phyloP scores from a whole-genome alignment of 805 yeast species.

The Metschnikowia gelsemii region DNA sequence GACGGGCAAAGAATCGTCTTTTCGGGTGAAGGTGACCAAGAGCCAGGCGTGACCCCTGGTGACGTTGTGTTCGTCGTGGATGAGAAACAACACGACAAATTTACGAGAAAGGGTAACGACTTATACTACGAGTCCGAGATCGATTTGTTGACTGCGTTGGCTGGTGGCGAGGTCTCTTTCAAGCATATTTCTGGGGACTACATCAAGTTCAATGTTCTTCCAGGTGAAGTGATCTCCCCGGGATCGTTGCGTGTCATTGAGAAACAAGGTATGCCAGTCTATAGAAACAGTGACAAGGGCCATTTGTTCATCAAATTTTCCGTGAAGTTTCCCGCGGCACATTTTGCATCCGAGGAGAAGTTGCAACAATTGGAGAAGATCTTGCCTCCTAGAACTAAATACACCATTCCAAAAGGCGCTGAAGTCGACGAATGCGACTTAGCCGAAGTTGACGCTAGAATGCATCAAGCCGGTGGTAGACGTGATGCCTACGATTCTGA shows the following conservation, averaged over 20 bases:
- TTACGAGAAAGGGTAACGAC: slow-evolving; percentile 88
- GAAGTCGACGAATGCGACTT: slow-evolving; percentile 79
- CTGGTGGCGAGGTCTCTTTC: slow-evolving; percentile 90
- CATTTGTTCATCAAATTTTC: slow-evolving; percentile 82
- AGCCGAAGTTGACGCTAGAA: slow-evolving; percentile 63
- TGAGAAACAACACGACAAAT: slow-evolving; percentile 81
- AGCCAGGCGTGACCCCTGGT: slow-evolving; percentile 92
- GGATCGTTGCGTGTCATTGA: slow-evolving; percentile 77
- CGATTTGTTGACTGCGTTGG: slow-evolving; percentile 90
- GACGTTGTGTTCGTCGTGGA: slow-evolving; percentile 91
- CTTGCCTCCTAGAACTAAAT: slow-evolving; percentile 72
- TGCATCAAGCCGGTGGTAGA: slow-evolving; percentile 47
- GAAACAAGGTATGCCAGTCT: slow-evolving; percentile 97
- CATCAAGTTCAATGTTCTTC: slow-evolving; percentile 75
- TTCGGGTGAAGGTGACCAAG: slow-evolving; percentile 97
- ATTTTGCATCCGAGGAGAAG: slow-evolving; percentile 74
- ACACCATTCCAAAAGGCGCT: slow-evolving; percentile 65
- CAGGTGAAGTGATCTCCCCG: slow-evolving; percentile 93
- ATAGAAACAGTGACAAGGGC: slow-evolving; percentile 85
- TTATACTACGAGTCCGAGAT: slow-evolving; percentile 80
- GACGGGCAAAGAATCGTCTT: slow-evolving; percentile 89
- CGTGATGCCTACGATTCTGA: slow-evolving; percentile 46
- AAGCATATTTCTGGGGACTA: slow-evolving; percentile 91
- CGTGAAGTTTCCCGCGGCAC: slow-evolving; percentile 79
- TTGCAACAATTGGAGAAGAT: slow-evolving; percentile 69